Percentiles rank a stretch among this genome's conserved stretches.
Evolutionary conservation across 2,329 filamentous ascomycete species (phyloP).

Genomic region (Epichloe coenophiala): DNA sequence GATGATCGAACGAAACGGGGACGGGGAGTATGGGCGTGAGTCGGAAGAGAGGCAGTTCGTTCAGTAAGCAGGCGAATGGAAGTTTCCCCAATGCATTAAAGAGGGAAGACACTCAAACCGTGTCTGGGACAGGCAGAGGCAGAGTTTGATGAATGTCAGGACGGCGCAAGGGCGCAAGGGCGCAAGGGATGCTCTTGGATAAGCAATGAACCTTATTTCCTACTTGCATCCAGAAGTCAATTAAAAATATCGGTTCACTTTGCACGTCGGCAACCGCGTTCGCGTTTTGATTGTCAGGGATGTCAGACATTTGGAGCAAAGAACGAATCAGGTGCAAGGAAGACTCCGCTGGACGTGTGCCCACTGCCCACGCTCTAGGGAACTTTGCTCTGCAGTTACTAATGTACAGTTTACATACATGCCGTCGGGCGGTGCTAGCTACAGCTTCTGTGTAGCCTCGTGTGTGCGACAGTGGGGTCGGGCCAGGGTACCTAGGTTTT

Average conservation of each 20-base stretch:
- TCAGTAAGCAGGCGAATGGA: not conserved
- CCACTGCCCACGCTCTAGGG: too few species aligned
- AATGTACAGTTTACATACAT: too few species aligned
- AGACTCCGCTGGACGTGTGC: not conserved
- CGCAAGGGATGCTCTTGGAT: not conserved
- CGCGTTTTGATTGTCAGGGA: conserved; percentile 13
- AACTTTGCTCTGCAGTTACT: too few species aligned
- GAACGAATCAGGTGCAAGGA: not conserved
- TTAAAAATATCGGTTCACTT: conserved; percentile 6
- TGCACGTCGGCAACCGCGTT: conserved; percentile 13
- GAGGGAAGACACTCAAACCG: not conserved
- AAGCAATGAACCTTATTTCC: not conserved
- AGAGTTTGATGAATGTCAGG: not conserved
- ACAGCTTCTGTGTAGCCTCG: too few species aligned
- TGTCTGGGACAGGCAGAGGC: too few species aligned
- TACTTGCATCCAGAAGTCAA: not conserved
- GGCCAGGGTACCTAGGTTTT: too few species aligned
- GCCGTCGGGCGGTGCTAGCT: too few species aligned
- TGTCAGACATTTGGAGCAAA: not conserved
- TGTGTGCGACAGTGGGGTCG: too few species aligned
- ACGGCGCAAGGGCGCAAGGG: not conserved
- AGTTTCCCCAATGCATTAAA: not conserved
- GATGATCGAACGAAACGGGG: not conserved
- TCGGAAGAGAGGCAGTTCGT: not conserved
- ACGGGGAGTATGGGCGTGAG: not conserved